A percentile compares a stretch with the other conserved stretches of the same genome.
phyloP scores from a whole-genome alignment of 306 rosid genomes.

The Mimosa bimucronata region DNA sequence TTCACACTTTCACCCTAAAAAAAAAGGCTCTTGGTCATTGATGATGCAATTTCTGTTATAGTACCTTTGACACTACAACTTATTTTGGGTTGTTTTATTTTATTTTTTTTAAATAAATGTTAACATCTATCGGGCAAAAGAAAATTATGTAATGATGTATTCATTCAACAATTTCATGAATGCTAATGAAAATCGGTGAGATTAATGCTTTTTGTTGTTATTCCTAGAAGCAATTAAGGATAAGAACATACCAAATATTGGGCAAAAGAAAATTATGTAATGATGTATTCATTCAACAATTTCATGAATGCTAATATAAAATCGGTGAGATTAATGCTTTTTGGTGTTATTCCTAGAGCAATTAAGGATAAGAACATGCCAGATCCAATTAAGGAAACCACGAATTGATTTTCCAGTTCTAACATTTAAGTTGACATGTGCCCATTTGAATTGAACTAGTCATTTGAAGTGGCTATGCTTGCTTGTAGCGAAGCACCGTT shows the following conservation, averaged over 20 bases:
- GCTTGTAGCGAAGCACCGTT: neutral
- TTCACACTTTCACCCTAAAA: too few species aligned
- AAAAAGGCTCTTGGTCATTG: slow-evolving; percentile 26
- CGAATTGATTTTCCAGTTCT: neutral
- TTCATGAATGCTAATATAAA: neutral
- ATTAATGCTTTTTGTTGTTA: slow-evolving; percentile 5
- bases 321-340: neutral
- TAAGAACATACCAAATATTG: neutral
- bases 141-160: neutral
- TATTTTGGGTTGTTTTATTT: neutral
- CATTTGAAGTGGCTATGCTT: slow-evolving; percentile 18
- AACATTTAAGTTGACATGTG: neutral
- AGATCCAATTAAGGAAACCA: neutral
- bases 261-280: neutral
- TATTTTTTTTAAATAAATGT: too few species aligned
- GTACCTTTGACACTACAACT: neutral
- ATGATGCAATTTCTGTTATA: neutral
- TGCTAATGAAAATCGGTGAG: neutral
- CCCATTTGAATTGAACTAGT: slow-evolving; percentile 10
- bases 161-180: neutral
- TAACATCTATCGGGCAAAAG: neutral
- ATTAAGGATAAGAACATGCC: neutral
- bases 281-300: neutral
- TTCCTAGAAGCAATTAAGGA: neutral
- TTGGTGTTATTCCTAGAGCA: slow-evolving; percentile 4